Evolutionary conservation across 1,284 basidiomycete species (phyloP).

Genomic region (Leccinum insolens): DNA sequence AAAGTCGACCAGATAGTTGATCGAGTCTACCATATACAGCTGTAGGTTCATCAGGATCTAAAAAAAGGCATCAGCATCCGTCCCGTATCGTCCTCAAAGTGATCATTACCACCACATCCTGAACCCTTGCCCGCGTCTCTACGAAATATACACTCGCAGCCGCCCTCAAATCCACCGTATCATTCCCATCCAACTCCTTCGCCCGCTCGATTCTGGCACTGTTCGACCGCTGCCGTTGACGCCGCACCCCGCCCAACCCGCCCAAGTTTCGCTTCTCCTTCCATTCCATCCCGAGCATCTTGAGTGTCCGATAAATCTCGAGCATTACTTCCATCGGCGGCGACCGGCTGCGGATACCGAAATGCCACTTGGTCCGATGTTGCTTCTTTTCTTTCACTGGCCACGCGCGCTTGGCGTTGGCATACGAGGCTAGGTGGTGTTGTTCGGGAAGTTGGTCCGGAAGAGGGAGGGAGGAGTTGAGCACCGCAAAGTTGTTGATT

Average conservation of each 20-base stretch:
- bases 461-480: slow-evolving; percentile 79
- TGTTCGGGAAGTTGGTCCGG: slow-evolving; percentile 47
- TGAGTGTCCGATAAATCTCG: slow-evolving; percentile 95
- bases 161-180: slow-evolving; percentile 65
- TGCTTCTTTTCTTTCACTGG: slow-evolving; percentile 62
- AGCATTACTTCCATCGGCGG: slow-evolving; percentile 99
- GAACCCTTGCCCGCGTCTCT: slow-evolving; percentile 89
- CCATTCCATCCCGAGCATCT: slow-evolving; percentile 98
- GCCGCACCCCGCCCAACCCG: slow-evolving; percentile 54
- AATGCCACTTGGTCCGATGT: slow-evolving; percentile 91
- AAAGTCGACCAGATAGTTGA: slow-evolving; percentile 98
- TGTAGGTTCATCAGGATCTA: slow-evolving; percentile 97
- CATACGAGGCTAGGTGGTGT: slow-evolving; percentile 64
- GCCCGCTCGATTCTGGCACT: slow-evolving; percentile 61
- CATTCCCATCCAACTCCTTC: slow-evolving; percentile 62
- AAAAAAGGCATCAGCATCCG: slow-evolving; percentile 5
- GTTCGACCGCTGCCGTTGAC: slow-evolving; percentile 29
- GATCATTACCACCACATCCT: slow-evolving; percentile 69
- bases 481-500: slow-evolving; percentile 76
- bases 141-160: slow-evolving; percentile 88
- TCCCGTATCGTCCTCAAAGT: not conserved
- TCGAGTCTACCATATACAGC: slow-evolving; percentile 92
- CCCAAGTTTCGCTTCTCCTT: slow-evolving; percentile 79
- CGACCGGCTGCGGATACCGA: slow-evolving; percentile 93
- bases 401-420: slow-evolving; percentile 58